A percentile compares a stretch with the other conserved stretches of the same genome.
Evolutionary conservation across 371 early-diverging fungal genomes (phyloP).

Genomic region (Apophysomyces sp.): DNA sequence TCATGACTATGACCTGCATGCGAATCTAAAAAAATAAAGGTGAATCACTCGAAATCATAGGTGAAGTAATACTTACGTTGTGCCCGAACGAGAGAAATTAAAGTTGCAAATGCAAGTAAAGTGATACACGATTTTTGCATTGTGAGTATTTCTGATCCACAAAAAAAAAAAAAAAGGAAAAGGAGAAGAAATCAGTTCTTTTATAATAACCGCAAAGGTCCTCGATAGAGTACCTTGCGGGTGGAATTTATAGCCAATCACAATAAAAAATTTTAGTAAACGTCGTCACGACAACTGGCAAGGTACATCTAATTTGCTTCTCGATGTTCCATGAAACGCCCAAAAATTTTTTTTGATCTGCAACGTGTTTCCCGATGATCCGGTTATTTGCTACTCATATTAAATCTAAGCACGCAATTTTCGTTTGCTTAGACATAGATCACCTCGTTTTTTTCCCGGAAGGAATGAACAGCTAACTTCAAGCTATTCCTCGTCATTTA

Average conservation of each 20-base stretch:
- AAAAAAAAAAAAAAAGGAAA: background rate
- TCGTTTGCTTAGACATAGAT: too few species aligned
- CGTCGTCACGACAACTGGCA: conserved; percentile 1
- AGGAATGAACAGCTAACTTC: too few species aligned
- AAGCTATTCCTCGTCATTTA: too few species aligned
- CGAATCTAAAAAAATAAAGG: background rate
- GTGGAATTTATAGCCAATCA: background rate
- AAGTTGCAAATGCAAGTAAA: background rate
- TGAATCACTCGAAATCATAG: background rate
- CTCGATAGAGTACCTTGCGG: background rate
- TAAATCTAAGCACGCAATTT: background rate
- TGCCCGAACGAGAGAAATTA: background rate
- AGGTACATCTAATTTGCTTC: conserved; percentile 6
- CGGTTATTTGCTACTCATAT: background rate
- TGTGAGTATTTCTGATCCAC: background rate
- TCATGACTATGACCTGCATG: conserved; percentile 4
- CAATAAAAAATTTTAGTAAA: conserved; percentile 8
- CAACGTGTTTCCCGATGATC: background rate
- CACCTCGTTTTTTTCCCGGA: too few species aligned
- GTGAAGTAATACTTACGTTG: conserved; percentile 3
- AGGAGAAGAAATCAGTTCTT: background rate
- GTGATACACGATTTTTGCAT: background rate
- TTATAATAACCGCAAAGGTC: conserved; percentile 3
- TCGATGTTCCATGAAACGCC: background rate
- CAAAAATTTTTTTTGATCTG: background rate